These are phyloP conservation scores for Tripidium arundinaceum DNA, from an alignment of 202 grass and related monocot genomes.

Conservation along the genomic window DNA sequence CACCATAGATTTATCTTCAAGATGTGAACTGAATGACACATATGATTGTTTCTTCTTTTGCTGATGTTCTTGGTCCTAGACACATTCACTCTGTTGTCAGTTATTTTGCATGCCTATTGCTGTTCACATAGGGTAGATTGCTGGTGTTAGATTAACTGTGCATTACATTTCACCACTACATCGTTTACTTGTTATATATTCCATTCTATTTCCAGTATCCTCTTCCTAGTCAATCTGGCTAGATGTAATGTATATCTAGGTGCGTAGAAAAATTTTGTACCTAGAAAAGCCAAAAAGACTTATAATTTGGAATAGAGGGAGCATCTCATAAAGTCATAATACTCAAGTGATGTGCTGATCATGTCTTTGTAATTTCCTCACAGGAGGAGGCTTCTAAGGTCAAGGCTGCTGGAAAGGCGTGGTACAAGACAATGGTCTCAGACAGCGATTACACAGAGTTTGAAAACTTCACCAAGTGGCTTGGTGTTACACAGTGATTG, in stretches of 20 bases:
- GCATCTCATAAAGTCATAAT: neutral
- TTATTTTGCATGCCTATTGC: neutral
- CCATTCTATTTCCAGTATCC: too few relatives aligned
- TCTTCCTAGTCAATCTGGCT: neutral
- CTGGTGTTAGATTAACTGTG: neutral
- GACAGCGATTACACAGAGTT: slow-evolving; percentile 56
- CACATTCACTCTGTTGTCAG: neutral
- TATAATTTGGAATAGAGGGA: neutral
- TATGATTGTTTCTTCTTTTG: neutral
- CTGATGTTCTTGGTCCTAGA: neutral
- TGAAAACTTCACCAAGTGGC: slow-evolving; percentile 63
- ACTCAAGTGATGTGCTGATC: neutral
- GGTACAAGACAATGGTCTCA: slow-evolving; percentile 69
- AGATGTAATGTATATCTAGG: neutral
- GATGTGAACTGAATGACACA: neutral
- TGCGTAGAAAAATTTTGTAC: neutral
- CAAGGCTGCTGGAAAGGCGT: slow-evolving; percentile 51
- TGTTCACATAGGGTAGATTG: neutral
- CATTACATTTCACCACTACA: neutral
- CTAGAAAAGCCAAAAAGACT: neutral
- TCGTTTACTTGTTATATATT: too few relatives aligned
- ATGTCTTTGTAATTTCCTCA: neutral
- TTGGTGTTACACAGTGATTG: slow-evolving; percentile 47
- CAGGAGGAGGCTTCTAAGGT: slow-evolving; percentile 50
- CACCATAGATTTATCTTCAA: neutral